Percentiles rank a stretch among this genome's conserved stretches.
Conservation (phyloP, 768 basidiomycete species). For the Agaricus blazei region DNA sequence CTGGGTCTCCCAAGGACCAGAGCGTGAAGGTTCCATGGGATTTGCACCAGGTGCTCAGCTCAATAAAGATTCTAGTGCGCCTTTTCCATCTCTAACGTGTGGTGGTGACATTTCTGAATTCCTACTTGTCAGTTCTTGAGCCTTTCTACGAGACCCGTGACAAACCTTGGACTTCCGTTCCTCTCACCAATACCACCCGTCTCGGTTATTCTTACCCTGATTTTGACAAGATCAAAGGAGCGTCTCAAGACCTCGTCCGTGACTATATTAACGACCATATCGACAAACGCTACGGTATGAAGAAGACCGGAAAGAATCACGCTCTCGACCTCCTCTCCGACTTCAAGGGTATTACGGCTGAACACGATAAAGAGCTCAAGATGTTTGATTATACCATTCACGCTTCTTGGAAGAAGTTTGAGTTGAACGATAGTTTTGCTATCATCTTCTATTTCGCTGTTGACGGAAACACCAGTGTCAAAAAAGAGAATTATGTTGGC, state of each 20-base stretch:
- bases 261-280: constrained; percentile 30
- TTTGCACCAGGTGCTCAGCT: constrained; percentile 21
- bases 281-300: constrained; percentile 29
- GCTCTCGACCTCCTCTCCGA: neutral
- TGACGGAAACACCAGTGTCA: constrained; percentile 23
- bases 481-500: constrained; percentile 31
- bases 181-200: constrained; percentile 21
- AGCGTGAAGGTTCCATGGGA: constrained; percentile 25
- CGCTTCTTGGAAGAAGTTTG: constrained; percentile 36
- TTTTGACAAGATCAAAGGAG: constrained; percentile 33
- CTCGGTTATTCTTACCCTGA: constrained; percentile 49
- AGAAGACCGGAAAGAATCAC: neutral
- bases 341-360: neutral
- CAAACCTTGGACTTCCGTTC: constrained; percentile 36
- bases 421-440: constrained; percentile 31
- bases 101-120: neutral
- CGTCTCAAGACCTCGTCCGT: constrained; percentile 21
- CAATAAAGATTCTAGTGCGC: constrained; percentile 24
- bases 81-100: neutral
- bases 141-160: constrained; percentile 39
- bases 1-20: constrained; percentile 29
- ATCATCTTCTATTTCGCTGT: constrained; percentile 38
- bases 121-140: constrained; percentile 28
- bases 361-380: neutral
- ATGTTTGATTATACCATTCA: constrained; percentile 39